A percentile compares a stretch with the other conserved stretches of the same genome.
phyloP scores from a whole-genome alignment of 768 basidiomycete species.

The Leccinum incarnatum region DNA sequence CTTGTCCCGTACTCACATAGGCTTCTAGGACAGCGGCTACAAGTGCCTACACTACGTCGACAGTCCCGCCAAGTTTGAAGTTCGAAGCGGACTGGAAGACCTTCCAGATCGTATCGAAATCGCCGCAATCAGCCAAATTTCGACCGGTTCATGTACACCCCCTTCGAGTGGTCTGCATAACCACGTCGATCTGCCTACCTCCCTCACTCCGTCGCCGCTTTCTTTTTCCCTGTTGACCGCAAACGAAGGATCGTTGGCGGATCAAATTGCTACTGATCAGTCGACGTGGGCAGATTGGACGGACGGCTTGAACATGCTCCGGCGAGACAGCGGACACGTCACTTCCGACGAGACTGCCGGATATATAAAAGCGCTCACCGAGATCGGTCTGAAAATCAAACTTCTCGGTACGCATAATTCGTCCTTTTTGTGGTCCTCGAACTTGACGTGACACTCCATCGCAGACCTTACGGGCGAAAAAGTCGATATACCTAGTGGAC shows the following conservation, averaged over 20 bases:
- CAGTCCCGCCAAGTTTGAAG: constrained; percentile 72
- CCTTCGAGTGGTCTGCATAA: constrained; percentile 65
- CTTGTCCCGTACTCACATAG: not conserved
- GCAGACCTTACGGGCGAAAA: constrained; percentile 85
- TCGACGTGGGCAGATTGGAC: constrained; percentile 92
- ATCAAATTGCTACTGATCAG: constrained; percentile 74
- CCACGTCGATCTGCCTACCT: constrained; percentile 55
- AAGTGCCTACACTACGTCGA: constrained; percentile 87
- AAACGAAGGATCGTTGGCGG: constrained; percentile 70
- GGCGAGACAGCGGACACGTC: constrained; percentile 79
- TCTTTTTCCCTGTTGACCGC: constrained; percentile 76
- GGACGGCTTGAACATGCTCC: constrained; percentile 86
- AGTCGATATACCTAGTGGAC: constrained; percentile 82
- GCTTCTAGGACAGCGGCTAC: constrained; percentile 65
- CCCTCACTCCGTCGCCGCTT: constrained; percentile 59
- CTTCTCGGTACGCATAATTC: constrained; percentile 60
- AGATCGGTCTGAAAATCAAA: constrained; percentile 90
- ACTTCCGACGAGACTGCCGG: constrained; percentile 82
- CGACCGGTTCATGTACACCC: constrained; percentile 68
- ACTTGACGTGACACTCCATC: not conserved
- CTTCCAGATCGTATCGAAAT: constrained; percentile 86
- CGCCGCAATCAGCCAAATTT: constrained; percentile 73
- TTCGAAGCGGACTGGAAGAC: constrained; percentile 81
- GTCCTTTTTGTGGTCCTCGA: not conserved
- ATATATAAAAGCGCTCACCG: constrained; percentile 83